These are phyloP conservation scores for Vigna reflexopilosa DNA, from an alignment of 306 rosid genomes.

Conservation along the genomic window DNA sequence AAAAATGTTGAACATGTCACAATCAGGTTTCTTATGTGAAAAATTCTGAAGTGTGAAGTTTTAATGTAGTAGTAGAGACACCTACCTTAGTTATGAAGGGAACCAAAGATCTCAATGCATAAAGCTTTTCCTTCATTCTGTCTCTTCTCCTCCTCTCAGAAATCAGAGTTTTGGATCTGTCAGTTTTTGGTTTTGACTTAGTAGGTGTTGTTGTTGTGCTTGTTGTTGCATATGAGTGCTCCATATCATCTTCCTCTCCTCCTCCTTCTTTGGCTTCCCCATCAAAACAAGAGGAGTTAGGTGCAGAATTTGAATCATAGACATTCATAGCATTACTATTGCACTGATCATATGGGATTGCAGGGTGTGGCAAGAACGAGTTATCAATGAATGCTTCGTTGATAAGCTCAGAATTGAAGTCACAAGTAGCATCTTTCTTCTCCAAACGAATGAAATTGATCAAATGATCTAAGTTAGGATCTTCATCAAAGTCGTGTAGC, in stretches of 20 bases:
- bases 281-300: conserved; percentile 54
- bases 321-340: conserved; percentile 5
- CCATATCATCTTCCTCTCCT: conserved; percentile 51
- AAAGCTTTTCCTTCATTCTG: conserved; percentile 88
- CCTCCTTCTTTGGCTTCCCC: conserved; percentile 36
- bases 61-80: not conserved
- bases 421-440: conserved; percentile 37
- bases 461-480: conserved; percentile 52
- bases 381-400: conserved; percentile 49
- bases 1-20: conserved; percentile 7
- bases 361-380: conserved; percentile 32
- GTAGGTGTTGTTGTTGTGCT: conserved; percentile 28
- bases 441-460: conserved; percentile 66
- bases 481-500: conserved; percentile 59
- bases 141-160: conserved; percentile 72
- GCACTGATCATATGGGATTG: conserved; percentile 35
- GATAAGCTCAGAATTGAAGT: conserved; percentile 54
- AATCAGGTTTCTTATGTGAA: not conserved
- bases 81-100: conserved; percentile 88
- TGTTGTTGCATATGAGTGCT: conserved; percentile 53
- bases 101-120: conserved; percentile 81
- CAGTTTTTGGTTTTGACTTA: conserved; percentile 51
- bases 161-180: conserved; percentile 68
- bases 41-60: not conserved
- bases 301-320: conserved; percentile 50